Evolutionary conservation across 164 flowering plant genomes (phyloP).

Genomic region (Vitis rotundifolia): DNA sequence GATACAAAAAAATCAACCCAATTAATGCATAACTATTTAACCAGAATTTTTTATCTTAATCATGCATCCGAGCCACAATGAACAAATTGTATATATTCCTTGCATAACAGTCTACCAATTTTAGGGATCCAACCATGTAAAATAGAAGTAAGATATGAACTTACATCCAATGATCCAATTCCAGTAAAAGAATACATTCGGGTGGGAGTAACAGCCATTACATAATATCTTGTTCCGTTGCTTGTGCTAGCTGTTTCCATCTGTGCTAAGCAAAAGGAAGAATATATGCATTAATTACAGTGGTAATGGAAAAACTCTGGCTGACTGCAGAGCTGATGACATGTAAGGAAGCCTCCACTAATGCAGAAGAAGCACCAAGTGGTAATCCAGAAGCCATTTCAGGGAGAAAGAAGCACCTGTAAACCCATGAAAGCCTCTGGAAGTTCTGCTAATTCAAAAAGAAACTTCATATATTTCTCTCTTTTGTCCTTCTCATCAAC

Average conservation of each 20-base stretch:
- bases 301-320: background rate
- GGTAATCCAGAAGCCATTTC: background rate
- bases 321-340: background rate
- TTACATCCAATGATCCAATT: slow-evolving; percentile 83
- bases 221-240: slow-evolving; percentile 75
- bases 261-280: slow-evolving; percentile 34
- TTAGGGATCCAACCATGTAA: background rate
- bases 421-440: slow-evolving; percentile 94
- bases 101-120: background rate
- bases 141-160: slow-evolving; percentile 22
- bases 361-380: background rate
- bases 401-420: slow-evolving; percentile 52
- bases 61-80: background rate
- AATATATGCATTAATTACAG: slow-evolving; percentile 1
- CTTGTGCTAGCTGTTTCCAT: slow-evolving; percentile 81
- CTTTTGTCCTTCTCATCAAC: slow-evolving; percentile 96
- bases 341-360: background rate
- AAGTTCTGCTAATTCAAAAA: slow-evolving; percentile 78
- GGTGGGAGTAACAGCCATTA: slow-evolving; percentile 98
- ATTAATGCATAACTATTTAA: background rate
- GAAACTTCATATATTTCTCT: slow-evolving; percentile 84
- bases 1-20: background rate
- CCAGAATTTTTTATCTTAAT: background rate
- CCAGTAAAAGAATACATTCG: slow-evolving; percentile 93
- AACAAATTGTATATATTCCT: too few relatives aligned